Percentiles rank a stretch among this genome's conserved stretches.
These are phyloP conservation scores for Iris pallida DNA, from an alignment of 116 monocot genomes.

Conservation along the genomic window DNA sequence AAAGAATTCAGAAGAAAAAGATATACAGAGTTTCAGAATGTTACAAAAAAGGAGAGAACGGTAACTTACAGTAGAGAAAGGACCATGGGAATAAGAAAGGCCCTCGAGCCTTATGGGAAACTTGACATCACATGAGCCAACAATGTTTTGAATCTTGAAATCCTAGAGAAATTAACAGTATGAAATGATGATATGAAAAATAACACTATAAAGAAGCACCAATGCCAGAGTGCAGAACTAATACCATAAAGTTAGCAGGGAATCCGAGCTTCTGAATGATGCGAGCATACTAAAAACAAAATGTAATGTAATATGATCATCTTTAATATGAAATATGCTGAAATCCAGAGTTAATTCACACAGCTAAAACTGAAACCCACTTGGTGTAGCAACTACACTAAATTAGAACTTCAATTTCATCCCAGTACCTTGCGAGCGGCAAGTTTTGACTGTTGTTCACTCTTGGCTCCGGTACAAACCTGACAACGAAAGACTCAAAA, in stretches of 20 bases:
- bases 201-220: background rate
- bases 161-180: conserved; percentile 18
- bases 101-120: conserved; percentile 56
- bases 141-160: conserved; percentile 64
- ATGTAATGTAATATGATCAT: background rate
- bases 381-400: background rate
- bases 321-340: background rate
- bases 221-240: background rate
- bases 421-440: conserved; percentile 47
- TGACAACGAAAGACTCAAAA: conserved; percentile 2
- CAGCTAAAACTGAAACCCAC: background rate
- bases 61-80: conserved; percentile 42
- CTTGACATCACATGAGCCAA: conserved; percentile 57
- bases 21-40: background rate
- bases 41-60: background rate
- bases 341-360: background rate
- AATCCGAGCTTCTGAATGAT: conserved; percentile 70
- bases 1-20: background rate
- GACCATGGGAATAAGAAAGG: conserved; percentile 25
- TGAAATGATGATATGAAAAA: background rate
- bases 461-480: conserved; percentile 59
- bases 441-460: conserved; percentile 44
- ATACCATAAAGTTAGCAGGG: conserved; percentile 54
- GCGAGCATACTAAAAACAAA: conserved; percentile 53
- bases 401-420: background rate